Base-by-base conservation (phyloP, 129 eudicot species). In the Lactuca sativa region DNA sequence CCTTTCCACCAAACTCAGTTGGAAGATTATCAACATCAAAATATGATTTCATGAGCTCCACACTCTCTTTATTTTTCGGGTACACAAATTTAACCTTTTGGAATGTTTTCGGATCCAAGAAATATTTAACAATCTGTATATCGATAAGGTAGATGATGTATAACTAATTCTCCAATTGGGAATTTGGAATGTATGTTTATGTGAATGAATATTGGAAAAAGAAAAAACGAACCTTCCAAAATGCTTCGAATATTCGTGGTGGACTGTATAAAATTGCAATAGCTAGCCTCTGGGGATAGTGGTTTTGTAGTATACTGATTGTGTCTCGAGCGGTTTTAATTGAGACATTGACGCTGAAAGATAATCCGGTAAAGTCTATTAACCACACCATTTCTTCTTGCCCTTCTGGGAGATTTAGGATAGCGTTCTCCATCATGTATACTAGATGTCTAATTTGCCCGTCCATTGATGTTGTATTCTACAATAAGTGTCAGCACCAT, bases 381-480 rank as follows among this genome's bases (percentile, higher is more conserved):
- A 87, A 71, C 95, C 95, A 87, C 7, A 80, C 79, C 86, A 87
- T 87, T 64, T 87, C 89, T 74, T 87, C 86, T 62, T 87, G 95
- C 17, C 87, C 89, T 68, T 87, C 83, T 10, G 95, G 95, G 38
- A 87, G 95, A 77, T 87, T 87, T 36, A 79, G 81, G 63, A 87
- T 81, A 5, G 89, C 95, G 47, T 87, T 87, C 75, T 87, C 95
- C 51, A 87, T 66, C 60, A 87, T 84, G 74, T 87, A 87, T 21
- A 87, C 95, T 67, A 87, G 76, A 64, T 81, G 83, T 54, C 73
- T 72, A 30, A 87, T 87, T 64, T 87, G 83, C 73, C 77, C 70
- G 71, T 87, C 89, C 53, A 79, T n/a, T 40, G 89, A 76, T 58
- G 85, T 67, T 36, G 95, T 84, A 65, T 87, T 87, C 95, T 87